Evolutionary conservation across 345 rosid species (phyloP).

Genomic region (Populus pruinosa): DNA sequence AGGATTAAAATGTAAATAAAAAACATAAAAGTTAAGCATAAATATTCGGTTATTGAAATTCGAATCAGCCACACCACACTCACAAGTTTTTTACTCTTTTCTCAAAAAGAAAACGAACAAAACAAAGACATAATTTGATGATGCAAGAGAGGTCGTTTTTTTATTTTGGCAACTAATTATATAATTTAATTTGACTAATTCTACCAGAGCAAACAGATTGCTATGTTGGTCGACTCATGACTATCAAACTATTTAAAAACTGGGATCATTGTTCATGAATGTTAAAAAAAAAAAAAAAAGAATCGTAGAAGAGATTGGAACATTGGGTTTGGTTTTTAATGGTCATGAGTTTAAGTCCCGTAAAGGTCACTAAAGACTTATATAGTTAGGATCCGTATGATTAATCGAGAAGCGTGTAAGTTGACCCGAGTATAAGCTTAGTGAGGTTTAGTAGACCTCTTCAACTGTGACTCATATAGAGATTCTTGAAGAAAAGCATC

Average conservation of each 20-base stretch:
- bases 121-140: not conserved
- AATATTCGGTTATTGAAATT: not conserved
- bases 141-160: not conserved
- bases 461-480: too few relatives aligned
- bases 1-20: too few relatives aligned
- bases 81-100: not conserved
- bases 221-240: not conserved
- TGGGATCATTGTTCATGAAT: not conserved
- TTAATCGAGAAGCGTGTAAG: too few relatives aligned
- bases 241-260: not conserved
- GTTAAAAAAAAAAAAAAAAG: too few relatives aligned
- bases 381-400: too few relatives aligned
- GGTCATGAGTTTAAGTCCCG: too few relatives aligned
- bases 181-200: not conserved
- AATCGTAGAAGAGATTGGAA: not conserved
- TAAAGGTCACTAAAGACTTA: too few relatives aligned
- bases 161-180: not conserved
- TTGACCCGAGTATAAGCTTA: too few relatives aligned
- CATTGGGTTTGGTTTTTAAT: too few relatives aligned
- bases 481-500: too few relatives aligned
- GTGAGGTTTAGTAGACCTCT: too few relatives aligned
- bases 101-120: not conserved
- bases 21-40: too few relatives aligned
- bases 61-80: not conserved
- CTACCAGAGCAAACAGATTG: not conserved